These are phyloP conservation scores for Metarhizium rileyi DNA, from an alignment of 2,329 filamentous ascomycete species.

Conservation along the genomic window DNA sequence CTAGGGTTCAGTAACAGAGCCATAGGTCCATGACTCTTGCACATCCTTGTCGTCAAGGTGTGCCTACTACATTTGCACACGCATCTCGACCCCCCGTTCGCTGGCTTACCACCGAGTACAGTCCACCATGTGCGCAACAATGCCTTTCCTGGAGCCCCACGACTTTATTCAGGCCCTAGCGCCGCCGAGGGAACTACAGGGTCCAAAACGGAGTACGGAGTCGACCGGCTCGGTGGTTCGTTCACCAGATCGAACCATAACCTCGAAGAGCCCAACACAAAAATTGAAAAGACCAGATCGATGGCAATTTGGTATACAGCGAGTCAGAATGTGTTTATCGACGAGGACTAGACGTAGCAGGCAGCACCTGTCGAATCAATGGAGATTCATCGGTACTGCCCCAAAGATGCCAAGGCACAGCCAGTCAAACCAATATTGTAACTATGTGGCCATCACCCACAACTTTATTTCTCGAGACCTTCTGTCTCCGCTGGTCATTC, in stretches of 20 bases:
- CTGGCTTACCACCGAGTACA: neutral
- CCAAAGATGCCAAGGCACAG: neutral
- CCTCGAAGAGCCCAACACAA: neutral
- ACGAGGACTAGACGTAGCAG: neutral
- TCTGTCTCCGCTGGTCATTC: neutral
- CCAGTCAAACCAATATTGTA: neutral
- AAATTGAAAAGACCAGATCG: neutral
- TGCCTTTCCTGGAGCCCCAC: neutral
- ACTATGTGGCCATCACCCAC: neutral
- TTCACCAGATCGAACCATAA: neutral
- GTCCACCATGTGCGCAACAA: neutral
- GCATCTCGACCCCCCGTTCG: neutral
- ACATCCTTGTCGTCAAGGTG: neutral
- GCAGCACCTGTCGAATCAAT: neutral
- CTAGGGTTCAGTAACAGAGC: neutral
- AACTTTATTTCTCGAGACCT: neutral
- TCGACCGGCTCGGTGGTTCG: no score
- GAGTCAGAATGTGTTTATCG: neutral
- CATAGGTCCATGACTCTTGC: neutral
- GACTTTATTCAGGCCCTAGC: neutral
- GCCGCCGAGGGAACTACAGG: neutral
- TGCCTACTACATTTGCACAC: neutral
- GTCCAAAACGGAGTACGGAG: no score
- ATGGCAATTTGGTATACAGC: neutral
- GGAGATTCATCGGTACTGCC: neutral